A percentile compares a stretch with the other conserved stretches of the same genome.
These are phyloP conservation scores for Boletus eberwhitei DNA, from an alignment of 768 basidiomycete genomes.

Conservation along the genomic window DNA sequence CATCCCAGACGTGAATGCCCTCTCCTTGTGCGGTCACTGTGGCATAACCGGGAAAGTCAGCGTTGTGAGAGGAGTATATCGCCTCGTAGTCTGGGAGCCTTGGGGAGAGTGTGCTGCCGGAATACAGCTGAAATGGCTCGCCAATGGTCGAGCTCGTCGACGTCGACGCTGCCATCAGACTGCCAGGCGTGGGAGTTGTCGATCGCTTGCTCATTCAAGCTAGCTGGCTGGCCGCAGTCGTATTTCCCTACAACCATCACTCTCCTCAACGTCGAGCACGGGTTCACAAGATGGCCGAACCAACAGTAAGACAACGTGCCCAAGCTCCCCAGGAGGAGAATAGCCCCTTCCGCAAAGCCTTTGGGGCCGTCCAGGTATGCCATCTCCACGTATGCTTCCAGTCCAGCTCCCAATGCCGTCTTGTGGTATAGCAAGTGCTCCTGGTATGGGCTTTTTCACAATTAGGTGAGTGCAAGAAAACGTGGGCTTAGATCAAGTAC, in stretches of 20 bases:
- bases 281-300: conserved; percentile 24
- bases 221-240: background rate
- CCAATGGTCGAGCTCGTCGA: conserved; percentile 30
- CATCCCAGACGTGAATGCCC: conserved; percentile 73
- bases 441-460: conserved; percentile 65
- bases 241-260: conserved; percentile 4
- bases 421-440: conserved; percentile 56
- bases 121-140: conserved; percentile 31
- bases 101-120: conserved; percentile 18
- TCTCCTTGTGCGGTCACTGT: conserved; percentile 71
- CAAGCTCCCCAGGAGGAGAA: conserved; percentile 30
- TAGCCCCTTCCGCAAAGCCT: conserved; percentile 35
- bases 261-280: background rate
- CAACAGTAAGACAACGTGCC: conserved; percentile 18
- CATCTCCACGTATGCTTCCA: background rate
- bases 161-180: conserved; percentile 4
- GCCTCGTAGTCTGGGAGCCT: conserved; percentile 1
- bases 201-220: background rate
- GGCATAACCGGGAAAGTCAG: conserved; percentile 48
- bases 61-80: conserved; percentile 17
- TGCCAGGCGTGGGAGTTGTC: conserved; percentile 23
- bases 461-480: conserved; percentile 43
- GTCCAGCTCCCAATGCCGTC: conserved; percentile 4
- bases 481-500: background rate
- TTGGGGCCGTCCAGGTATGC: conserved; percentile 43